Conservation (phyloP, 1,139 yeast genomes). For the Petasospora rhodanensis region DNA sequence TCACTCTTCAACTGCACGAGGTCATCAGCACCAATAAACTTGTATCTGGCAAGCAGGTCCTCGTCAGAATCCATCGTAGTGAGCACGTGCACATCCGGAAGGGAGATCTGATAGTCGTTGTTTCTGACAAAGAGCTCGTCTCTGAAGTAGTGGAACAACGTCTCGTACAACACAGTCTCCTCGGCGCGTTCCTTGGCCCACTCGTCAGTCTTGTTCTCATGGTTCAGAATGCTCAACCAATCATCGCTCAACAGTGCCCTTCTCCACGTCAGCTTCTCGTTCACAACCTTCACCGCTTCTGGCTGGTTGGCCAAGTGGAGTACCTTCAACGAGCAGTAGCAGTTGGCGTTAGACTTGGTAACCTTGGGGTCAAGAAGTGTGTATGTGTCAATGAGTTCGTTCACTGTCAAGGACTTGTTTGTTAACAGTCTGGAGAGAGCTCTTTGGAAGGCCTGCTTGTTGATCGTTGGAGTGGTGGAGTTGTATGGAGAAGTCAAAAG, state of each 20-base stretch:
- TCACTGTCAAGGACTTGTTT: constrained; percentile 38
- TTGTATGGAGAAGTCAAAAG: constrained; percentile 14
- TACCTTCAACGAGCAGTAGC: constrained; percentile 39
- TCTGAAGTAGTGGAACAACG: constrained; percentile 33
- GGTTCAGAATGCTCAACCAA: constrained; percentile 42
- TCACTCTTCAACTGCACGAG: constrained; percentile 25
- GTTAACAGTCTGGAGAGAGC: constrained; percentile 36
- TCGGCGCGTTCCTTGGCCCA: constrained; percentile 37
- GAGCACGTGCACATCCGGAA: constrained; percentile 26
- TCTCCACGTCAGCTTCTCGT: constrained; percentile 51
- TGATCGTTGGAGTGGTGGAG: constrained; percentile 2
- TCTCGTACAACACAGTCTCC: constrained; percentile 44
- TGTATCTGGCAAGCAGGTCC: constrained; percentile 21
- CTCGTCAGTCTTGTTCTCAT: constrained; percentile 41
- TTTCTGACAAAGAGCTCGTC: constrained; percentile 28
- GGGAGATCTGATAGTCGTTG: constrained; percentile 23
- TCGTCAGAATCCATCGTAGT: constrained; percentile 17
- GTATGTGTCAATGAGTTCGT: constrained; percentile 52
- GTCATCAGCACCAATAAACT: constrained; percentile 22
- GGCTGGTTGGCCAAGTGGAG: constrained; percentile 31
- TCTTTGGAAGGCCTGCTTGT: constrained; percentile 28
- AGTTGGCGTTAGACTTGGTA: constrained; percentile 31
- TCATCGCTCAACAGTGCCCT: constrained; percentile 58
- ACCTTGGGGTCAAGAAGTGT: constrained; percentile 42
- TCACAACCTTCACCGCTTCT: constrained; percentile 28